Conservation (phyloP, 2,329 filamentous ascomycete species). For the Aspergillus sp. region DNA sequence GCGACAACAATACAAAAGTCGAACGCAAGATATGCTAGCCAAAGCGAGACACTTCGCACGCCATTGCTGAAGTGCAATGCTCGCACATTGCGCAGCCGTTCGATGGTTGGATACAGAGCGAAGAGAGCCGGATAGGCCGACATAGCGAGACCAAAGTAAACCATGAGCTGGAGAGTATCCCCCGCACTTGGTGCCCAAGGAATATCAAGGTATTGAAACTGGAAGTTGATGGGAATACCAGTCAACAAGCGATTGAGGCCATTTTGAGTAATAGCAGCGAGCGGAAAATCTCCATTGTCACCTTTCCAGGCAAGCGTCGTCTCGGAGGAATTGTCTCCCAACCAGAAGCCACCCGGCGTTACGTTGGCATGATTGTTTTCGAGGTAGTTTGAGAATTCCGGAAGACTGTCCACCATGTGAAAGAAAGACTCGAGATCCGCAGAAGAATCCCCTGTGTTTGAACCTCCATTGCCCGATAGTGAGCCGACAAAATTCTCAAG, state of each 20-base stretch:
- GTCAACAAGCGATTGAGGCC: constrained; percentile 64
- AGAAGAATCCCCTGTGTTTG: no score
- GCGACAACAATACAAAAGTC: no score
- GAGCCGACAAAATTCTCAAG: no score
- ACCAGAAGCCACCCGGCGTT: no score
- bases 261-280: constrained; percentile 57
- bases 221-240: constrained; percentile 23
- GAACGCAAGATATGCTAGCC: constrained; percentile 62
- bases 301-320: constrained; percentile 72
- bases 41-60: constrained; percentile 76
- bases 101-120: constrained; percentile 81
- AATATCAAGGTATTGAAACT: no score
- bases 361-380: no score
- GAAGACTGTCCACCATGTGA: no score
- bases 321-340: constrained; percentile 49
- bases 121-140: constrained; percentile 82
- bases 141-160: constrained; percentile 80
- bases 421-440: no score
- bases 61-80: constrained; percentile 90
- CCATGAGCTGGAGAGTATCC: constrained; percentile 66
- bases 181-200: no score
- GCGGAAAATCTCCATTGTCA: constrained; percentile 59
- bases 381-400: no score
- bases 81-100: constrained; percentile 75
- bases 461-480: no score